Evolutionary conservation across 345 rosid species (phyloP).

Genomic region (Gossypium bickii): DNA sequence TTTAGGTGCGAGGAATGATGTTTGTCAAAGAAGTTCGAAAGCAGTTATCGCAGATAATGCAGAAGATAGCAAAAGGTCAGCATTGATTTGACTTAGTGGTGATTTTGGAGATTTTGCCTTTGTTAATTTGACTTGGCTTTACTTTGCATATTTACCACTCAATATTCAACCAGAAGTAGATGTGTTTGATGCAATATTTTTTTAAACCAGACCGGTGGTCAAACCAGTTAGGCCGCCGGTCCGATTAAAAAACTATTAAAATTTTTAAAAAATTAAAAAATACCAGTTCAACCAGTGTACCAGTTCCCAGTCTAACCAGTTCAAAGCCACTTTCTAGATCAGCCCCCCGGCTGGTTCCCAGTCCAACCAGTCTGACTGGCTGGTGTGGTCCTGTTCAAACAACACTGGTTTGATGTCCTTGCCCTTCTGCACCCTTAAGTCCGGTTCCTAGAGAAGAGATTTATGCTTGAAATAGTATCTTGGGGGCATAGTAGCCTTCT

Average conservation of each 20-base stretch:
- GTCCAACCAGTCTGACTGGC: too few species aligned
- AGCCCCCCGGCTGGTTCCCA: too few species aligned
- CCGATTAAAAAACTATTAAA: too few species aligned
- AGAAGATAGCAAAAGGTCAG: constrained; percentile 76
- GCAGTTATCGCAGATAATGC: constrained; percentile 89
- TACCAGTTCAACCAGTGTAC: too few species aligned
- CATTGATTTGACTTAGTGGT: constrained; percentile 9
- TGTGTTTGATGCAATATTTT: neutral
- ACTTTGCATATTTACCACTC: neutral
- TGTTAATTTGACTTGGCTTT: constrained; percentile 1
- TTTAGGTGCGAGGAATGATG: constrained; percentile 87
- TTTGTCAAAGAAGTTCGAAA: constrained; percentile 86
- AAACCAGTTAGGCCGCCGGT: too few species aligned
- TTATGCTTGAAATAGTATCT: neutral
- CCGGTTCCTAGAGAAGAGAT: neutral
- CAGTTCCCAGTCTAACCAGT: too few species aligned
- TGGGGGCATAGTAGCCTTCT: neutral
- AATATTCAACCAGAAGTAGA: neutral
- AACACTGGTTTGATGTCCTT: neutral
- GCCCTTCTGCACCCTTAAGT: neutral
- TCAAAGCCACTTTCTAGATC: too few species aligned
- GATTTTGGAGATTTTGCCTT: neutral
- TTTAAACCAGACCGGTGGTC: too few species aligned
- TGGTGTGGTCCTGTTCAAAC: too few species aligned
- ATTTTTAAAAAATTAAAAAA: too few species aligned